These are phyloP conservation scores for Metarhizium sp. DNA, from an alignment of 2,329 filamentous ascomycete genomes.

Conservation along the genomic window DNA sequence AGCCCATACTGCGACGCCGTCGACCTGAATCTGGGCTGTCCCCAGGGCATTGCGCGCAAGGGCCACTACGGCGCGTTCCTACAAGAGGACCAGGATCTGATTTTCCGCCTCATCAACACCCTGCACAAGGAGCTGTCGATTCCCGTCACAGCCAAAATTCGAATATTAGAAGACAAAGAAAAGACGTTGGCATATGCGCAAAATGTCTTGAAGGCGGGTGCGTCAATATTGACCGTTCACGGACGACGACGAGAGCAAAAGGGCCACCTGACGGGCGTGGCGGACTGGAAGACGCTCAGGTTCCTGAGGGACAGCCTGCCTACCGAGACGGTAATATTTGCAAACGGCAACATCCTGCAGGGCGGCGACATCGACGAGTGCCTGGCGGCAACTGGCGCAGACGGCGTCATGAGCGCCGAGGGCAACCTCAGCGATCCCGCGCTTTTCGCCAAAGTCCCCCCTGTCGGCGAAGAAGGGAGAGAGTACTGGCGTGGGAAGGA, in stretches of 20 bases:
- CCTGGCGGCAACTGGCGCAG: conserved; percentile 73
- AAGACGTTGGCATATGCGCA: conserved; percentile 81
- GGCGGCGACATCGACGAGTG: conserved; percentile 69
- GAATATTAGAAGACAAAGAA: conserved; percentile 78
- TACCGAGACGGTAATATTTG: conserved; percentile 83
- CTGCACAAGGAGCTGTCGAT: conserved; percentile 69
- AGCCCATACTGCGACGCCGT: conserved; percentile 89
- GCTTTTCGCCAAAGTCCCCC: conserved; percentile 66
- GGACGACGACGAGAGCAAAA: conserved; percentile 86
- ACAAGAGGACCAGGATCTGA: conserved; percentile 82
- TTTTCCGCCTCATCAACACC: conserved; percentile 74
- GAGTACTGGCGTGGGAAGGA: conserved; percentile 82
- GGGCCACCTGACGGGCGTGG: conserved; percentile 86
- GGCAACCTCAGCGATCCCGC: conserved; percentile 87
- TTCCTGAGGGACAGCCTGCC: conserved; percentile 78
- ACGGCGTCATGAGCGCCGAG: conserved; percentile 93
- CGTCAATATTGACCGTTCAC: conserved; percentile 89
- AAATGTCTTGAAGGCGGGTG: conserved; percentile 78
- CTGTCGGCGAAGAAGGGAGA: conserved; percentile 53
- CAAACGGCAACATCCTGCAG: conserved; percentile 89
- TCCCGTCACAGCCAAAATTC: conserved; percentile 90
- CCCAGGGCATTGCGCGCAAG: conserved; percentile 85
- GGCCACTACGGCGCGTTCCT: conserved; percentile 91
- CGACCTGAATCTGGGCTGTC: conserved; percentile 91
- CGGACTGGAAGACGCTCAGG: conserved; percentile 81